These are phyloP conservation scores for Colletotrichum costaricense DNA, from an alignment of 2,329 filamentous ascomycete species.

Conservation along the genomic window DNA sequence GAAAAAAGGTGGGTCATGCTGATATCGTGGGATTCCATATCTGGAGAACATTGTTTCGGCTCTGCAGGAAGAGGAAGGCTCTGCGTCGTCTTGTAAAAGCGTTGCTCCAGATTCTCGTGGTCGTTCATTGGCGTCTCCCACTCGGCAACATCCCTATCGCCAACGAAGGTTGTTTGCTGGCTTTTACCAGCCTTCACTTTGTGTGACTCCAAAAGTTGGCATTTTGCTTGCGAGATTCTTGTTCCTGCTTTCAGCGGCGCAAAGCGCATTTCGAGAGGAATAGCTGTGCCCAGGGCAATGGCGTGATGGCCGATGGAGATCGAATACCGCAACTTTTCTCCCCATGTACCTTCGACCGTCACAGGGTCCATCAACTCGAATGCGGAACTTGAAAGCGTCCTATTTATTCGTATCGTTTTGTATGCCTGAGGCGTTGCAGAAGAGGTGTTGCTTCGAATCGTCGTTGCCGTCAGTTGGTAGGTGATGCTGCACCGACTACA, in stretches of 20 bases:
- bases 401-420: slow-evolving; percentile 5
- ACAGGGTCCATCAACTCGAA: slow-evolving; percentile 29
- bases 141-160: background rate
- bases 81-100: background rate
- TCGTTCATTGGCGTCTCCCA: slow-evolving; percentile 2
- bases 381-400: slow-evolving; percentile 4
- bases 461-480: slow-evolving; percentile 19
- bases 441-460: background rate
- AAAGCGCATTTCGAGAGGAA: slow-evolving; percentile 15
- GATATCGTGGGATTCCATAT: background rate
- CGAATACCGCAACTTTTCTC: background rate
- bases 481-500: slow-evolving; percentile 21
- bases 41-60: slow-evolving; percentile 11
- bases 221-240: background rate
- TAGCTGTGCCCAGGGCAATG: slow-evolving; percentile 13
- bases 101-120: background rate
- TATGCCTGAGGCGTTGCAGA: background rate
- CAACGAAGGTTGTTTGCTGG: background rate
- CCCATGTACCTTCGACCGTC: slow-evolving; percentile 15
- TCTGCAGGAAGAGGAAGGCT: slow-evolving; percentile 7
- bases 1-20: slow-evolving; percentile 13
- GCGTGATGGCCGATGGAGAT: slow-evolving; percentile 15
- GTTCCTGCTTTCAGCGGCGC: background rate
- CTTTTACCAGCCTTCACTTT: background rate
- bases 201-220: slow-evolving; percentile 9